Evolutionary conservation across 345 rosid genomes (phyloP), one percentile per base, ranked within the genome.

Genomic region (Eutrema japonicum): DNA sequence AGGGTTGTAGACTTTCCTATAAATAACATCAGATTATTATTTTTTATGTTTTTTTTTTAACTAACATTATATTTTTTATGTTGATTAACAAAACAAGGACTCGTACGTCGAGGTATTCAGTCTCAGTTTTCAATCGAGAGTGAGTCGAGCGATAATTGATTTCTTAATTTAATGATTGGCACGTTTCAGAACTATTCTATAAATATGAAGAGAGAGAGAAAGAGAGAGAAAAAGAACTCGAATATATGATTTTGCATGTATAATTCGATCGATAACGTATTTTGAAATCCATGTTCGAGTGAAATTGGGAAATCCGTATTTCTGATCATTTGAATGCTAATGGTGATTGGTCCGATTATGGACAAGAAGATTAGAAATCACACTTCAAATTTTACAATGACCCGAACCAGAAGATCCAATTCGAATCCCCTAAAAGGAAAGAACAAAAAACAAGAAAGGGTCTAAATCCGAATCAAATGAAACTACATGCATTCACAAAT

Each of bases 401-500:
- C 14, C 13, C 29, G 38, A 49, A 56, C 2, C 32, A 40, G 4
- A 53, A 29, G 10, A 57, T 52, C 43, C 18, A 11, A 52, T 38
- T 41, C 9, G 8, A 64, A 62, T 10, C 48, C 29, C 49, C 57
- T 2, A 42, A 3, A 43, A 6, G 3, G 2, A 10, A 37, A 33
- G 14, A 2, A 10, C 8, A 10, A 16, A 30, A 49, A 27, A 48
- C 5, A 55, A 37, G 6, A 47, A 37, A 64, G 7, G 26, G 14
- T 40, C 41, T 30, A 62, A 51, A 41, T 12, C 18, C 14, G 6
- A 40, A 12, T 41, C 6, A 10, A 33, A 46, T 10, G 47, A 75
- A 61, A 43, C 18, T 75, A 69, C 74, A 68, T 61, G 64, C 26
- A 67, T 67, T 42, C 56, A 46, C 54, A 66, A 22, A 38, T 51